Evolutionary conservation across 2,329 filamentous ascomycete species (phyloP), one percentile per base, ranked within the genome.

Genomic region (Hymenoscyphus salicellus): DNA sequence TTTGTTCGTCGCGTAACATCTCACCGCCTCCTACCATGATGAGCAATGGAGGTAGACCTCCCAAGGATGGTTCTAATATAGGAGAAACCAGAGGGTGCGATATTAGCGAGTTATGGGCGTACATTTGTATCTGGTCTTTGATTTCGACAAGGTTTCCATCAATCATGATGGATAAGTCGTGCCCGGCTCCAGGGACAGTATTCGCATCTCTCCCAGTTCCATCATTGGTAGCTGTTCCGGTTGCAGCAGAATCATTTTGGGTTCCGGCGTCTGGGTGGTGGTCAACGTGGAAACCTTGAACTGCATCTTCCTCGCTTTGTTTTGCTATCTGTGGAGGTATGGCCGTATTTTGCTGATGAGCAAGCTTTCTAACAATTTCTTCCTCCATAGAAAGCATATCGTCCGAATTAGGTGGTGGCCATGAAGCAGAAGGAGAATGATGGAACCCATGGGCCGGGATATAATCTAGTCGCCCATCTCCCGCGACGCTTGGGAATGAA

Each of bases 121-220:
- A 89, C 81, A 89, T 84, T 82, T 98, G 94, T 52, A 98, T 95
- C 75, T 99, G 95, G 67, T 98, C 93, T 72, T 91, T 93, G 67
- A 98, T 83, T 55, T 88, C 83, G 2, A 96, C 80, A 1, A 84
- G 78, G 71, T 90, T 82, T 8, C 89, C 92, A 68, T 92, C 88
- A 36, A 97, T 83, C 26, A 83, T 82, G 26, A 97, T 83, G 2
- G 87, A 86, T 14, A 96, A 76, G 64, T 80, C 78, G 26, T 74
- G 72, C 14, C 74, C 73, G 36, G 71, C 58, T 28, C 72, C 71
- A 41, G 77, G 74, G 17, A 77, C 68, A 8, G 73, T 75, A 58
- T 75, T 75, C n/a, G 71, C 71, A 2, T 52, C 63, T 46, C 65
- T 63, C 14, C 60, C 67, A 61, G 20, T 71, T 57, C 36, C 71